phyloP scores from a whole-genome alignment of 139 green algal genomes.

The Chlamydomonas schloesseri region DNA sequence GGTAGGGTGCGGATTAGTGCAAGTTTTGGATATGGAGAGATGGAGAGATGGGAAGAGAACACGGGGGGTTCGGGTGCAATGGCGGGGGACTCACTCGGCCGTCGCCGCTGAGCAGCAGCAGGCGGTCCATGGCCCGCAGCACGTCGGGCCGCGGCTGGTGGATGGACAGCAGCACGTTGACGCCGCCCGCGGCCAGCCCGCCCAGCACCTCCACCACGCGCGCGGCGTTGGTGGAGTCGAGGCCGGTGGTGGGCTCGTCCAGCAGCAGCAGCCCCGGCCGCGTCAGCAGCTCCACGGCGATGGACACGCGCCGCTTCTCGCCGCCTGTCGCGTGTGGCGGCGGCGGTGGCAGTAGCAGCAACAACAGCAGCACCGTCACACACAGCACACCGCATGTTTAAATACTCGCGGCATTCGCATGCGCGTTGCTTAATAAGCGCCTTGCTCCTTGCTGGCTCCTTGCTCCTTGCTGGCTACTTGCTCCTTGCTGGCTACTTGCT shows the following conservation, averaged over 20 bases:
- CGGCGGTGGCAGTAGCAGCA: no score
- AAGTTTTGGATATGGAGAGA: no score
- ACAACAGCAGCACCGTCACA: no score
- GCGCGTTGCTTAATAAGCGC: no score
- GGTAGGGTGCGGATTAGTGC: no score
- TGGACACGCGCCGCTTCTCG: conserved; percentile 73
- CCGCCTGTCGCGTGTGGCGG: conserved; percentile 56
- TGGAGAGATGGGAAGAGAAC: no score
- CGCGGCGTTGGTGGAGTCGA: conserved; percentile 72
- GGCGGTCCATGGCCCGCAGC: conserved; percentile 66
- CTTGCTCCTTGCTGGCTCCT: no score
- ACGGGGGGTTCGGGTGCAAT: no score
- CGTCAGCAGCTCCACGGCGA: conserved; percentile 76
- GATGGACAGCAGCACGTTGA: conserved; percentile 74
- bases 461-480: no score
- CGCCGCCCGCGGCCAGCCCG: conserved; percentile 49
- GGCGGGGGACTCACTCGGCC: conserved; percentile 41
- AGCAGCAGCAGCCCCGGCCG: conserved; percentile 77
- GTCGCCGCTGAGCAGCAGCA: conserved; percentile 64
- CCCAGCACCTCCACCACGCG: conserved; percentile 76
- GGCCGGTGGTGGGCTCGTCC: conserved; percentile 85
- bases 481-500: no score
- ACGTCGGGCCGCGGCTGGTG: conserved; percentile 80
- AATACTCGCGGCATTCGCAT: no score
- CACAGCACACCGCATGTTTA: no score